phyloP scores from a whole-genome alignment of 2,329 filamentous ascomycete species.

The Xylaria sp. region DNA sequence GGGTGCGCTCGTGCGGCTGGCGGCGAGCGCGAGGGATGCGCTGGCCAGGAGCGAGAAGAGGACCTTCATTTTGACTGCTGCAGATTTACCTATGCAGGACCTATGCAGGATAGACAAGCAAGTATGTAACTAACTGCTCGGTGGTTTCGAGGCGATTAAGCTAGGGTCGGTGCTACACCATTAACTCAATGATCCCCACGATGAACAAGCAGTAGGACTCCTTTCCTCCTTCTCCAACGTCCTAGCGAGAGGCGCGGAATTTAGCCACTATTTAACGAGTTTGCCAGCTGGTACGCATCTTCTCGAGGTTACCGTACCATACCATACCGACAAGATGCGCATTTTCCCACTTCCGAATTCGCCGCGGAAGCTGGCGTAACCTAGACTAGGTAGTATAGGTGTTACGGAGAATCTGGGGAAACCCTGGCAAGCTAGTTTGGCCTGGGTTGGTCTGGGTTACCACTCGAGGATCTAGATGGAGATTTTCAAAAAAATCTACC shows the following conservation, averaged over 20 bases:
- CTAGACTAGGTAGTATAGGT: not conserved
- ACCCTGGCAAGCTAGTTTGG: not conserved
- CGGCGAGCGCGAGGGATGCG: slow-evolving; percentile 43
- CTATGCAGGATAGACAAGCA: not conserved
- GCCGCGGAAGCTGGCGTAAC: slow-evolving; percentile 24
- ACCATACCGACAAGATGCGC: not conserved
- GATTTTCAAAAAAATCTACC: slow-evolving; percentile 1
- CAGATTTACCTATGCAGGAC: not conserved
- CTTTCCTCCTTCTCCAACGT: not conserved
- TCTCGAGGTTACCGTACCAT: not conserved
- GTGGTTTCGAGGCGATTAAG: not conserved
- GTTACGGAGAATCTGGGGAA: slow-evolving; percentile 23
- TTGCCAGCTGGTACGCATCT: not conserved
- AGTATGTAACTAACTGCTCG: not conserved
- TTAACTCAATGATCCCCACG: not conserved
- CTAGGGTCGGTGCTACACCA: not conserved
- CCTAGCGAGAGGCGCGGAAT: not conserved
- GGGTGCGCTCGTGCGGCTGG: slow-evolving; percentile 55
- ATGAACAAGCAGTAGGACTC: not conserved
- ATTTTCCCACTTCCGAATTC: slow-evolving; percentile 31
- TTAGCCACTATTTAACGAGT: slow-evolving; percentile 18
- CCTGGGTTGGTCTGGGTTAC: not conserved
- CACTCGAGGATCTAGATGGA: not conserved
- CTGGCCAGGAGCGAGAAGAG: slow-evolving; percentile 25
- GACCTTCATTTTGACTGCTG: slow-evolving; percentile 23